phyloP scores from a whole-genome alignment of 2,329 filamentous ascomycete genomes.

The Eutypa lata region DNA sequence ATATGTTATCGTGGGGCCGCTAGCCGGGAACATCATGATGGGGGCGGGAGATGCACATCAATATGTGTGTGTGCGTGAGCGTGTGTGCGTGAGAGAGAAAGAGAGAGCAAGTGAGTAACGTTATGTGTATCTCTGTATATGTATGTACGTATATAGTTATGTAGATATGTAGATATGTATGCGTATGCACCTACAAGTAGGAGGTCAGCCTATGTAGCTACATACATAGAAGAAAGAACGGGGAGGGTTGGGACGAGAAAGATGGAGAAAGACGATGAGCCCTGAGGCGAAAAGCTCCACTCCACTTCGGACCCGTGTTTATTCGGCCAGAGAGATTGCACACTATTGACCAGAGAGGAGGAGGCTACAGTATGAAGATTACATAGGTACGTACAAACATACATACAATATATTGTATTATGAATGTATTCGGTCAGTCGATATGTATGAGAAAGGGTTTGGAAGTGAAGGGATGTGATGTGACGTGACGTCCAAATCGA shows the following conservation, averaged over 20 bases:
- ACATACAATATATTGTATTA: neutral
- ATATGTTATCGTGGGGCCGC: slow-evolving; percentile 31
- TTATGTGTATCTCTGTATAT: too few relatives aligned
- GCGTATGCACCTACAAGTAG: neutral
- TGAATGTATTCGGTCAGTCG: too few relatives aligned
- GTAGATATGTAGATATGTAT: too few relatives aligned
- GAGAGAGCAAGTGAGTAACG: slow-evolving; percentile 18
- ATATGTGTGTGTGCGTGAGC: slow-evolving; percentile 19
- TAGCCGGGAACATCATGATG: slow-evolving; percentile 24
- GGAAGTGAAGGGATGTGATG: neutral
- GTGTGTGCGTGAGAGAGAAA: slow-evolving; percentile 23
- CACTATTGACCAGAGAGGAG: neutral
- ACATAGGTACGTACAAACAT: neutral
- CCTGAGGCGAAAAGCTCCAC: neutral
- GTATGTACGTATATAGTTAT: too few relatives aligned
- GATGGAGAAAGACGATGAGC: neutral
- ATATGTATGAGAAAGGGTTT: neutral
- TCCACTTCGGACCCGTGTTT: neutral
- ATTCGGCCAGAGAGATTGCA: neutral
- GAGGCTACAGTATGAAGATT: neutral
- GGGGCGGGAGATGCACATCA: slow-evolving; percentile 31
- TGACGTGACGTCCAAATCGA: neutral
- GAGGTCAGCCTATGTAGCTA: neutral
- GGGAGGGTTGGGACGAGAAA: neutral
- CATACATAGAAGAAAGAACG: neutral